Base-by-base conservation (phyloP, 1,139 yeast genomes). In the Candida sanyaensis region DNA sequence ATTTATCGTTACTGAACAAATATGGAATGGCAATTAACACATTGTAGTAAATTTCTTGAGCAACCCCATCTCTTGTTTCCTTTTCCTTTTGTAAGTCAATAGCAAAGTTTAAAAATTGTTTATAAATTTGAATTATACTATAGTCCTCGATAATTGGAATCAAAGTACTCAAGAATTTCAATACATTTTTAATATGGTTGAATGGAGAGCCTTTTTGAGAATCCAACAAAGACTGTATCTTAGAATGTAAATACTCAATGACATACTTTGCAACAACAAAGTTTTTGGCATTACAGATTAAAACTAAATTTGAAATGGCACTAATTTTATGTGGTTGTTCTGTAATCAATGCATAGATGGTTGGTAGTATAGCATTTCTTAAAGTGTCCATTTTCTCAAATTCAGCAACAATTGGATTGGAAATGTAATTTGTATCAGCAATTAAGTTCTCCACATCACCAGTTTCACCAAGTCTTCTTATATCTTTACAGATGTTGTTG, bases 321-420 rank as follows among this genome's bases (percentile, higher is more conserved):
- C 84, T 81, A 51, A 86, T 80, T 63, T 92, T 93, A 57, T 92
- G 96, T 1, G 98, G 98, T 65, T 92, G 97, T 65, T 93, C 99
- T 37, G 80, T 68, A 8, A 88, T 75, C 39, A 88, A 80, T 1
- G 96, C 90, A 50, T 77, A 77, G 30, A 90, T 65, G 1, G 91
- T 87, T 45, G 77, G 75, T 57, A 86, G 71, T 23, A 87, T 73
- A 13, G 86, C 81, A 44, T 68, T 71, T 50, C 90, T 77, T 53
- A 86, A 79, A 48, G 77, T 77, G 53, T 82, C 86, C 50, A 85
- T 87, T 50, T 78, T 79, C 55, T 83, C 90, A 56, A 85, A 82
- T 57, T 85, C 91, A 32, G 83, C 83, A 41, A 83, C 83, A 37
- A 83, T 83, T 12, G 86, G 92, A 51, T 73, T 82, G 52, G 83